Conservation (phyloP, 495 filamentous ascomycete genomes). For the Daldinia caldariorum region DNA sequence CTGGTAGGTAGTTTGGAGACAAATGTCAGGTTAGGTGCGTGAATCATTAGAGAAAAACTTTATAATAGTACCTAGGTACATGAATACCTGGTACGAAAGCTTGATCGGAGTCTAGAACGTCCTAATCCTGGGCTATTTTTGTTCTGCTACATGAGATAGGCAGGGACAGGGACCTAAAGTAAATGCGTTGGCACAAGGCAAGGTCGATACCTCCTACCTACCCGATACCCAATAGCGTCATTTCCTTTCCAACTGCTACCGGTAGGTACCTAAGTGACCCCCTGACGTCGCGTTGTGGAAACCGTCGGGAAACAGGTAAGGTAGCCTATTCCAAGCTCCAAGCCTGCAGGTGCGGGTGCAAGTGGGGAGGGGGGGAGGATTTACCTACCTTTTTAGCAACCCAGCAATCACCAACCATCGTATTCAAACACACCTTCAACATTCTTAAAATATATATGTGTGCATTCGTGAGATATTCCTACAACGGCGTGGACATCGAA, state of each 20-base stretch:
- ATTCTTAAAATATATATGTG: background rate
- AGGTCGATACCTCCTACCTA: too few species aligned
- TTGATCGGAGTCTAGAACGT: background rate
- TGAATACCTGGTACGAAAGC: background rate
- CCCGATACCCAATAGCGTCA: slow-evolving; percentile 1
- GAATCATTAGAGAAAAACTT: too few species aligned
- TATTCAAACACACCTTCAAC: background rate
- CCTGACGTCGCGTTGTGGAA: background rate
- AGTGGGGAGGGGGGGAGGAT: background rate
- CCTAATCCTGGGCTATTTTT: background rate
- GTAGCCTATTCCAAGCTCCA: background rate
- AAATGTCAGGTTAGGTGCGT: too few species aligned
- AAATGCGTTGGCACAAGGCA: background rate
- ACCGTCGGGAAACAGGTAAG: too few species aligned
- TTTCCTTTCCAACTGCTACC: background rate
- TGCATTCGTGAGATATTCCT: background rate
- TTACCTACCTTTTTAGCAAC: background rate
- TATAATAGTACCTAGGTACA: background rate
- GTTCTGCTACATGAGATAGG: background rate
- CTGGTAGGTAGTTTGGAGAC: too few species aligned
- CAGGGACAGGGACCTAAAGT: too few species aligned
- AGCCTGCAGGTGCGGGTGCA: background rate
- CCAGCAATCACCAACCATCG: too few species aligned
- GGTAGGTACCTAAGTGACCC: background rate
- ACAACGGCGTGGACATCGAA: background rate